Percentiles rank a stretch among this genome's conserved stretches.
These are phyloP conservation scores for Endocladia muricata DNA, from an alignment of 31 red algal species.

Conservation along the genomic window DNA sequence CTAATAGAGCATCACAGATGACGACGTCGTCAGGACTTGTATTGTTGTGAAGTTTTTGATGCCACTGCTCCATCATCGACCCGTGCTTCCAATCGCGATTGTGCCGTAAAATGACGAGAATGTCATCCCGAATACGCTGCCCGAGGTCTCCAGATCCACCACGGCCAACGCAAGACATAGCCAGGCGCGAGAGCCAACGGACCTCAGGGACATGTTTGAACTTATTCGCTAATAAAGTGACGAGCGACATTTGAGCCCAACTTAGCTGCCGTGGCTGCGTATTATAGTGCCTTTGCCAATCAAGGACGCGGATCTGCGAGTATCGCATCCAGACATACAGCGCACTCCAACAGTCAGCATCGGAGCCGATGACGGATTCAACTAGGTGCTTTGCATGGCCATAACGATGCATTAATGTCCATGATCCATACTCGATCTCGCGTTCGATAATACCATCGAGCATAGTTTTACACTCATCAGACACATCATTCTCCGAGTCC, in stretches of 20 bases:
- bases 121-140: conserved; percentile 94
- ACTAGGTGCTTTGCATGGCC: conserved; percentile 68
- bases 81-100: conserved; percentile 80
- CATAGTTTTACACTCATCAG: conserved; percentile 48
- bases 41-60: conserved; percentile 80
- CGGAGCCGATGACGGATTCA: conserved; percentile 41
- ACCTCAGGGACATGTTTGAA: conserved; percentile 67
- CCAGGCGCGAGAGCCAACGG: conserved; percentile 76
- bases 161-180: conserved; percentile 85
- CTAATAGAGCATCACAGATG: conserved; percentile 82
- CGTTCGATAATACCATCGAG: conserved; percentile 82
- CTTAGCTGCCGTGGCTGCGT: conserved; percentile 89
- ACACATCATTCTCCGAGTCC: conserved; percentile 23
- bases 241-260: conserved; percentile 70
- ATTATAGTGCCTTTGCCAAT: conserved; percentile 91
- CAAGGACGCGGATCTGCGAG: conserved; percentile 82
- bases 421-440: conserved; percentile 96
- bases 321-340: conserved; percentile 97
- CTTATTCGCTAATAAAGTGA: conserved; percentile 71
- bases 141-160: conserved; percentile 90
- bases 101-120: conserved; percentile 88
- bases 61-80: conserved; percentile 96
- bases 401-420: conserved; percentile 98
- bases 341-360: conserved; percentile 59
- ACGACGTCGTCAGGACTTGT: conserved; percentile 93